Evolutionary conservation across 768 basidiomycete genomes (phyloP), one percentile per base, ranked within the genome.

Genomic region (Lactarius trivialis): DNA sequence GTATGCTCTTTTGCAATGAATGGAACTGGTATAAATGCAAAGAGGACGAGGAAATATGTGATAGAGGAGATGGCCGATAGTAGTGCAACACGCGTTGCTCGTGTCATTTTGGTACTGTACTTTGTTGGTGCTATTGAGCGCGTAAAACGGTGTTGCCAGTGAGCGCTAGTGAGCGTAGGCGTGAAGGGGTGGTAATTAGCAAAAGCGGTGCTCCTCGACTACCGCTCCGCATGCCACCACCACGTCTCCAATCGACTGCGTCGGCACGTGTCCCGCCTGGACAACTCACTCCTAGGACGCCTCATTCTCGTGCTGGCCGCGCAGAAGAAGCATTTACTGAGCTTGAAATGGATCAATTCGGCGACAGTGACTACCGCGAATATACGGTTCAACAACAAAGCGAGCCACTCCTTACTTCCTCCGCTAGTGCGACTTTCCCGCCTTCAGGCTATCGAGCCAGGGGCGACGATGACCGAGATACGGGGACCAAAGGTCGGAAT

Each of bases 221-320:
- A 33, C 24, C 45, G n/a, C 32, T 49, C 24, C 32, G 32, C 21
- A 67, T 67, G 66, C 66, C 64, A 5, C 66, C 66, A 2, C 66
- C 66, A 45, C 60, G 51, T 41, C 58, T 67, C 41, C 17, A 59
- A 36, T 37, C 64, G 9, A 34, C 7, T 21, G 34, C 60, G 21
- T 61, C 60, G 15, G 64, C 56, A 21, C 58, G 58, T 28, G n/a
- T 45, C 7, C 33, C 30, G 41, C 33, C 55, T 8, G 56, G 24
- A 48, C 70, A 68, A 57, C 67, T 76, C 37, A 85, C 83, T 19
- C 85, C 85, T 2, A 76, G 85, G 59, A 86, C 85, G 32, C 85
- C 85, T 56, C 85, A 82, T 71, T 82, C 82, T 37, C 81, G 81
- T 64, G 77, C 82, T 45, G 84, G 82, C 54, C 77, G 78, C 69